Conservation (phyloP, 2,329 filamentous ascomycete genomes). For the Aspergillus unguis region DNA sequence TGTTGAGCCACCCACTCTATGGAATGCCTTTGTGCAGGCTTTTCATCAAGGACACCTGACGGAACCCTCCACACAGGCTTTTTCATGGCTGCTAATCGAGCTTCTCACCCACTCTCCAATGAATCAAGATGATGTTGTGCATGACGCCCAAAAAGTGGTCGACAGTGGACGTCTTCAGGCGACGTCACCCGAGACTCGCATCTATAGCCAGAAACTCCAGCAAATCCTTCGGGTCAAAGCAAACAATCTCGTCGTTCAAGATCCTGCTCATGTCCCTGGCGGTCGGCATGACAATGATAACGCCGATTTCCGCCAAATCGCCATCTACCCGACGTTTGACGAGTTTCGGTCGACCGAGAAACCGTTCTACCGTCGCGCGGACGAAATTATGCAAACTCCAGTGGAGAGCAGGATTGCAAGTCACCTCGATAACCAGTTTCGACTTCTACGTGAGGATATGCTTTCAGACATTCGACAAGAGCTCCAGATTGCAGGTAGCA, state of each 20-base stretch:
- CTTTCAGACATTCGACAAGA: conserved; percentile 63
- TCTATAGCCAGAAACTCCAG: conserved; percentile 43
- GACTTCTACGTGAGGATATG: conserved; percentile 69
- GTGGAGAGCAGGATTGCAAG: conserved; percentile 39
- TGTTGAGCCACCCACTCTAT: conserved; percentile 54
- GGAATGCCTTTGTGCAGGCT: conserved; percentile 47
- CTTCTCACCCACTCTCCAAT: conserved; percentile 41
- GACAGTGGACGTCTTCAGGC: conserved; percentile 28
- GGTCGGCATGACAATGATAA: conserved; percentile 73
- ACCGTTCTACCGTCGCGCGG: conserved; percentile 55
- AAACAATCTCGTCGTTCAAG: conserved; percentile 7
- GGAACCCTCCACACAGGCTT: conserved; percentile 31
- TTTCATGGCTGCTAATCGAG: conserved; percentile 52
- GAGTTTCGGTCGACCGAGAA: conserved; percentile 56
- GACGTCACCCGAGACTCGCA: conserved; percentile 28
- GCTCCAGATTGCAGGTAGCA: conserved; percentile 49
- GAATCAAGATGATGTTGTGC: conserved; percentile 23
- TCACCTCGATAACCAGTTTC: conserved; percentile 69
- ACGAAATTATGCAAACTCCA: conserved; percentile 46
- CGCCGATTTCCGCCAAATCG: conserved; percentile 57
- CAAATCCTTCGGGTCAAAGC: conserved; percentile 33
- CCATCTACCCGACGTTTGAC: conserved; percentile 63
- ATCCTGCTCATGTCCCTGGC: conserved; percentile 45
- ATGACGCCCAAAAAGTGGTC: conserved; percentile 27
- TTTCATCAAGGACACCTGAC: conserved; percentile 32